Base-by-base conservation (phyloP, 495 filamentous ascomycete genomes). In the Articulospora tetracladia region DNA sequence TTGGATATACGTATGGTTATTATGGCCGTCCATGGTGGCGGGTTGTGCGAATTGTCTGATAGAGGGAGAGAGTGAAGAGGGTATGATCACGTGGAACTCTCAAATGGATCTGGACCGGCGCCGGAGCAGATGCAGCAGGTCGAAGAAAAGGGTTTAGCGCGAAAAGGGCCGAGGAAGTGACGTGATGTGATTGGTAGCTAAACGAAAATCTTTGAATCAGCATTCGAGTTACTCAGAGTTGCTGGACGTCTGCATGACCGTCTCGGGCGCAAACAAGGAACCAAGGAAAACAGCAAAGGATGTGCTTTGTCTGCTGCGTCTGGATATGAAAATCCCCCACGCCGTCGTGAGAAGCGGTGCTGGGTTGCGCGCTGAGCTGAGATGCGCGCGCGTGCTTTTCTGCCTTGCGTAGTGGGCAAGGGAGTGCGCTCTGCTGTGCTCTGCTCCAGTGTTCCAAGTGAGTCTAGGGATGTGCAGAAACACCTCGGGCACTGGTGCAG, bases 121-220 rank as follows among this genome's bases (percentile, higher is more conserved):
- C 15, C 12, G 17, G 25, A 56, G 28, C 17, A 32, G 53, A 12
- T 24, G 27, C 30, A 15, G 30, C 30, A 10, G 25, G 22, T 0
- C 11, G 52, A 7, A 13, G 12, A 17, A 41, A 46, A 56, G 26
- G 39, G 53, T 2, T 56, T 26, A 36, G 26, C 20, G 32, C 55
- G 19, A 27, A 36, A 54, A 36, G 23, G 32, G 19, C 28, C 2
- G 17, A 22, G n/a, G n/a, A n/a, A 24, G 22, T 27, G 50, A 4
- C 41, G 25, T n/a, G 17, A 28, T 54, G 23, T 64, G 61, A 67
- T 67, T 67, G 65, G 65, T 44, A 10, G 48, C 58, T 67, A 67
- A 63, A 67, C 65, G 65, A 67, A 26, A 52, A 55, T 36, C 1
- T 54, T 17, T 55, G 54, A 59, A 61, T 64, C 65, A 67, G 65